Percentiles rank a stretch among this genome's conserved stretches.
phyloP scores from a whole-genome alignment of 2,329 filamentous ascomycete genomes.

The Zopfia rhizophila region DNA sequence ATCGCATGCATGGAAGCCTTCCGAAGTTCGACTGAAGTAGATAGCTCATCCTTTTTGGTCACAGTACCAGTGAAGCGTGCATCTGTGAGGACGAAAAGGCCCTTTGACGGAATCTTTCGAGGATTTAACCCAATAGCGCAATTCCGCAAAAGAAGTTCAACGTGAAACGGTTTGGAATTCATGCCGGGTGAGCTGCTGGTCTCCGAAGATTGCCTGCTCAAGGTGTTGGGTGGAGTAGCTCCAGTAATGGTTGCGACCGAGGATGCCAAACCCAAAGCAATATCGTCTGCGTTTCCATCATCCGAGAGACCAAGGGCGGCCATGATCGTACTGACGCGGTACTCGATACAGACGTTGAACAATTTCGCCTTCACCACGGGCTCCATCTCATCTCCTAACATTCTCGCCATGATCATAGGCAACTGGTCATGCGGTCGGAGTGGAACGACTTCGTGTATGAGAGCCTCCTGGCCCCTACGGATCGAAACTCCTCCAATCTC shows the following conservation, averaged over 20 bases:
- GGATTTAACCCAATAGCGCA: conserved; percentile 89
- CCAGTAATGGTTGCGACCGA: conserved; percentile 83
- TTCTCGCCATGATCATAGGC: conserved; percentile 84
- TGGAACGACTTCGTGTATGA: conserved; percentile 72
- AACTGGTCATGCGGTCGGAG: conserved; percentile 53
- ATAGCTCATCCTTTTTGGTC: conserved; percentile 72
- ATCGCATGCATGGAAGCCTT: conserved; percentile 87
- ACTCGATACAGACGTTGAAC: conserved; percentile 86
- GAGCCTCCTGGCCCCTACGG: conserved; percentile 74
- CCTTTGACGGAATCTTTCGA: conserved; percentile 76
- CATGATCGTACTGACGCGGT: conserved; percentile 84
- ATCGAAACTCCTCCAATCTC: conserved; percentile 73
- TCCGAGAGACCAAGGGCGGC: conserved; percentile 77
- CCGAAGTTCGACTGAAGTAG: conserved; percentile 73
- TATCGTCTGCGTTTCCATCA: conserved; percentile 70
- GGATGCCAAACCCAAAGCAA: conserved; percentile 78
- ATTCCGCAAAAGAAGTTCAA: conserved; percentile 82
- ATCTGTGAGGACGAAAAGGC: conserved; percentile 81
- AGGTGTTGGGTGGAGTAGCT: conserved; percentile 62
- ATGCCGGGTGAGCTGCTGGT: conserved; percentile 31
- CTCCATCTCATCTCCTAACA: conserved; percentile 94
- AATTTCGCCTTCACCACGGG: conserved; percentile 89
- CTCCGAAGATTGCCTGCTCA: conserved; percentile 43
- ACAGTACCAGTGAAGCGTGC: conserved; percentile 75
- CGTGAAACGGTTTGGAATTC: conserved; percentile 59